These are phyloP conservation scores for Phalaenopsis equestris DNA, from an alignment of 106 monocot species.

Conservation along the genomic window DNA sequence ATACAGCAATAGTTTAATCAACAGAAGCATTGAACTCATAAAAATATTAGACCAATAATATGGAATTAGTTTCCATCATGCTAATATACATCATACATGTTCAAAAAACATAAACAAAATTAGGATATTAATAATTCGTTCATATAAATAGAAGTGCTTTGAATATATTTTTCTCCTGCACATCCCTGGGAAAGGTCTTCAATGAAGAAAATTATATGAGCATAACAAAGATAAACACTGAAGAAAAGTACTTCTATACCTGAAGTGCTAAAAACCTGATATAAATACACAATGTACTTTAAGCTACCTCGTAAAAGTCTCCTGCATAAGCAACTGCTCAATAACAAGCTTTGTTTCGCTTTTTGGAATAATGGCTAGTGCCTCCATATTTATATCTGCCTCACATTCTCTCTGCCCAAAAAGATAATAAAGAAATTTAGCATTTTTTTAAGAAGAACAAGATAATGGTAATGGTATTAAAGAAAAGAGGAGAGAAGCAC, in stretches of 20 bases:
- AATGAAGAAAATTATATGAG: no score
- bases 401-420: conserved; percentile 10
- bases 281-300: not conserved
- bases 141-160: not conserved
- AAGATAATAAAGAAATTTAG: not conserved
- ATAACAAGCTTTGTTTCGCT: conserved; percentile 49
- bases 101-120: not conserved
- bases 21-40: not conserved
- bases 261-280: not conserved
- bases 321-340: conserved; percentile 54
- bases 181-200: not conserved
- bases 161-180: not conserved
- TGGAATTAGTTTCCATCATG: conserved; percentile 1
- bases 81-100: not conserved
- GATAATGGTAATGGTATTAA: not conserved
- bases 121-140: not conserved
- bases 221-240: not conserved
- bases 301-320: conserved; percentile 66
- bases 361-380: conserved; percentile 24
- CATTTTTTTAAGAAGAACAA: no score
- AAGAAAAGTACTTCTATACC: not conserved
- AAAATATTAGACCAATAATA: not conserved
- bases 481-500: not conserved
- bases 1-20: not conserved
- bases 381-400: conserved; percentile 2